Evolutionary conservation across 192 early-diverging fungal species (phyloP).

Genomic region (Coemansia sp.): DNA sequence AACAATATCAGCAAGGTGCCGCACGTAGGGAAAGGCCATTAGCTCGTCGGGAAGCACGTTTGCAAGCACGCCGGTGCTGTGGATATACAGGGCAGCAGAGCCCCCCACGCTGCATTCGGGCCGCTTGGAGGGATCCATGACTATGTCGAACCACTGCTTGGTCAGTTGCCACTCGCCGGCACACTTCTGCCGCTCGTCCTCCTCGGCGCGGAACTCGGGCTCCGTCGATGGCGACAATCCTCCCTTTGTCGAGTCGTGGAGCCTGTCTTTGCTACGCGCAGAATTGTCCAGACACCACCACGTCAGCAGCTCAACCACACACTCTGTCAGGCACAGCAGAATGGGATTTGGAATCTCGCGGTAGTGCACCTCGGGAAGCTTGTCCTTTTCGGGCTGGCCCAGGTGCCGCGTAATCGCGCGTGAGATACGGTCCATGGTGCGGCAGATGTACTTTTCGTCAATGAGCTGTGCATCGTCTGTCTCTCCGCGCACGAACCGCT

Average conservation of each 20-base stretch:
- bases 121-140: slow-evolving; percentile 30
- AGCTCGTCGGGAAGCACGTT: slow-evolving; percentile 55
- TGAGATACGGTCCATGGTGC: slow-evolving; percentile 41
- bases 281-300: slow-evolving; percentile 55
- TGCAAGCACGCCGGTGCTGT: slow-evolving; percentile 48
- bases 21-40: slow-evolving; percentile 53
- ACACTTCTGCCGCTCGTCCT: slow-evolving; percentile 11
- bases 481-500: slow-evolving; percentile 32
- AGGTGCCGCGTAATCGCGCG: slow-evolving; percentile 38
- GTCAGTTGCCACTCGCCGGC: slow-evolving; percentile 40
- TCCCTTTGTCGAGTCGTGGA: slow-evolving; percentile 6
- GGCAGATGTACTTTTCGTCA: slow-evolving; percentile 33
- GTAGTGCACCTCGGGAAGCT: slow-evolving; percentile 49
- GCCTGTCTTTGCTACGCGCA: slow-evolving; percentile 14
- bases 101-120: slow-evolving; percentile 7
- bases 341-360: slow-evolving; percentile 55
- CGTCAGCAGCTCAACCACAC: slow-evolving; percentile 51
- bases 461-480: slow-evolving; percentile 25
- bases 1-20: slow-evolving; percentile 63
- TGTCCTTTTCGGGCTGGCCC: slow-evolving; percentile 19
- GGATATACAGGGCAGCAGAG: slow-evolving; percentile 36
- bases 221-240: slow-evolving; percentile 17
- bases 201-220: slow-evolving; percentile 41
- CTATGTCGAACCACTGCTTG: slow-evolving; percentile 38
- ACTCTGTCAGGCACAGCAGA: slow-evolving; percentile 41